A percentile compares a stretch with the other conserved stretches of the same genome.
These are phyloP conservation scores for Vitellaria paradoxa DNA, from an alignment of 179 eudicot genomes.

Conservation along the genomic window DNA sequence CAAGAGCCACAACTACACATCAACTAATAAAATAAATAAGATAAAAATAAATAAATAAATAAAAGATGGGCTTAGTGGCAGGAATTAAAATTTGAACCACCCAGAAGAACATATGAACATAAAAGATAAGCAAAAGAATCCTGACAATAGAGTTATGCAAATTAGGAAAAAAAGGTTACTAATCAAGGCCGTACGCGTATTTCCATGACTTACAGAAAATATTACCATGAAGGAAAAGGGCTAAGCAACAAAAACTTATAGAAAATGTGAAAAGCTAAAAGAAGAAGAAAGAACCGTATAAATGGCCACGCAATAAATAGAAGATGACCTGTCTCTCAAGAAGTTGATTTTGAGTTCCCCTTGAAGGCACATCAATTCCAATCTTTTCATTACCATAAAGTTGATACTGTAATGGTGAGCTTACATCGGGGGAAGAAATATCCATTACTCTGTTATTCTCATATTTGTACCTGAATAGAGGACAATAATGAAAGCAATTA, in stretches of 20 bases:
- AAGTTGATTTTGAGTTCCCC: conserved; percentile 94
- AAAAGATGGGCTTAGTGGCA: no score
- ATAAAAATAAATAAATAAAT: no score
- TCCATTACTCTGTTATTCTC: conserved; percentile 83
- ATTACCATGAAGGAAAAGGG: no score
- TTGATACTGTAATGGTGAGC: conserved; percentile 83
- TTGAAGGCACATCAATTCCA: conserved; percentile 70
- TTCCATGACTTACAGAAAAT: no score
- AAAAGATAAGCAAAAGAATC: no score
- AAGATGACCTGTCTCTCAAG: conserved; percentile 91
- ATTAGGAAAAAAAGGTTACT: no score
- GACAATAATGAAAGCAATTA: neutral
- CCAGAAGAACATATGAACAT: no score
- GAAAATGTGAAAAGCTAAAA: neutral
- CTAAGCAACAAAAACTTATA: neutral
- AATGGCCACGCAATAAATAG: neutral
- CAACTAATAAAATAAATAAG: no score
- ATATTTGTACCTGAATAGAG: conserved; percentile 73
- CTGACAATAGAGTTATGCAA: no score
- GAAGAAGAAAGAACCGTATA: neutral
- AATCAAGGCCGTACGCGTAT: no score
- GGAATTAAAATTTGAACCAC: no score
- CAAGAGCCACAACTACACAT: neutral
- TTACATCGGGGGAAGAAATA: conserved; percentile 69
- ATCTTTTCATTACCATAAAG: conserved; percentile 79